phyloP scores from a whole-genome alignment of 1,284 basidiomycete genomes.

The Trametes pubescens region DNA sequence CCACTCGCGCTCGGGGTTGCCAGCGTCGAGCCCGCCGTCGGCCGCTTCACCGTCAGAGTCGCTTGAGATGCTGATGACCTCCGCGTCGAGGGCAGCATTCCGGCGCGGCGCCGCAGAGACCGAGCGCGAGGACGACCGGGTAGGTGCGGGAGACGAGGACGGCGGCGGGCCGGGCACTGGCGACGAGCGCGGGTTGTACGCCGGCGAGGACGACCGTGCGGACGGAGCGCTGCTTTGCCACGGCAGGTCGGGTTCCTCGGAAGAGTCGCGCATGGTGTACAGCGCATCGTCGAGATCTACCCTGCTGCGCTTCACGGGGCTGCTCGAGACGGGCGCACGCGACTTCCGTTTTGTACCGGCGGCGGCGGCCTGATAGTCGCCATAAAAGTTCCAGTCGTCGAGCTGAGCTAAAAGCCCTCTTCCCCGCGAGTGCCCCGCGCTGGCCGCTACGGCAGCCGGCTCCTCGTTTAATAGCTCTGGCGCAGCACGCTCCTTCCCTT shows the following conservation, averaged over 20 bases:
- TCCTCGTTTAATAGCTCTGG: neutral
- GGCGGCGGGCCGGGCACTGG: slow-evolving; percentile 13
- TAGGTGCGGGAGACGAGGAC: slow-evolving; percentile 12
- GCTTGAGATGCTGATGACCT: slow-evolving; percentile 32
- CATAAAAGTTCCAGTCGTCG: neutral
- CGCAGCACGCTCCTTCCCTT: slow-evolving; percentile 5
- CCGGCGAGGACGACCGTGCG: slow-evolving; percentile 14
- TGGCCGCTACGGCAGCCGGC: too few species aligned
- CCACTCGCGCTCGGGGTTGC: neutral
- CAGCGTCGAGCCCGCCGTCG: neutral
- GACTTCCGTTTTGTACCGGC: neutral
- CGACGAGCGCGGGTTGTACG: slow-evolving; percentile 7
- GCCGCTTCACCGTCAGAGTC: slow-evolving; percentile 22
- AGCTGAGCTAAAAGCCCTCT: neutral
- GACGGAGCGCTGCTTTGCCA: neutral
- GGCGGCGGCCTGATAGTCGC: neutral
- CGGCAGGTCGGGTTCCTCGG: slow-evolving; percentile 10
- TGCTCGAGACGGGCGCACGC: neutral
- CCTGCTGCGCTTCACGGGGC: slow-evolving; percentile 15
- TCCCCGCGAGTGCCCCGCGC: too few species aligned
- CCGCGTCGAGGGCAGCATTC: slow-evolving; percentile 2
- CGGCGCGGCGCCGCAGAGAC: neutral
- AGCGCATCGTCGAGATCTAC: neutral
- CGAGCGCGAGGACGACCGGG: slow-evolving; percentile 11
- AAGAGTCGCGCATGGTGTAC: neutral